Evolutionary conservation across 176 grass and related monocot genomes (phyloP).

Genomic region (Oryza meridionalis): DNA sequence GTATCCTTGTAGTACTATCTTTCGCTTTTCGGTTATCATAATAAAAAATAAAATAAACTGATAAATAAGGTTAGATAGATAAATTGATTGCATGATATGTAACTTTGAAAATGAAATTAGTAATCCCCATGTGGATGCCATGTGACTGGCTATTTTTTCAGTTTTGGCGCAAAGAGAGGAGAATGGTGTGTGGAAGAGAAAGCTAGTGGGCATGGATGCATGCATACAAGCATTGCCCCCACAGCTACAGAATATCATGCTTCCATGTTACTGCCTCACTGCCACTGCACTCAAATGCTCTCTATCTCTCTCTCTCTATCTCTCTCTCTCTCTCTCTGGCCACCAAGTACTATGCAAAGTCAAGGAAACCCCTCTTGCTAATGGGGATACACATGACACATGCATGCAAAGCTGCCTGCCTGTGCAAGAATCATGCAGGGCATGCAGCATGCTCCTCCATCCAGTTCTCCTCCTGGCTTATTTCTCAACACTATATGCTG

Average conservation of each 20-base stretch:
- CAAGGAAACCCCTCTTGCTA: slow-evolving; percentile 33
- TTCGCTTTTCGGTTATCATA: background rate
- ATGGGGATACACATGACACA: slow-evolving; percentile 40
- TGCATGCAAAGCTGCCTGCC: slow-evolving; percentile 37
- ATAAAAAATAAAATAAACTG: background rate
- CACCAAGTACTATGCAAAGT: slow-evolving; percentile 37
- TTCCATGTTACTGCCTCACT: slow-evolving; percentile 52
- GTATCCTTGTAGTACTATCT: no score
- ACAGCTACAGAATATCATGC: slow-evolving; percentile 39
- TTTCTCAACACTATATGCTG: background rate
- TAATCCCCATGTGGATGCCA: slow-evolving; percentile 45
- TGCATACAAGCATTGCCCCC: background rate
- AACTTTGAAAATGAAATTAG: background rate
- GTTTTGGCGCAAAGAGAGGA: slow-evolving; percentile 20
- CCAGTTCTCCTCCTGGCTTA: background rate
- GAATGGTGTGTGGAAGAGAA: slow-evolving; percentile 32
- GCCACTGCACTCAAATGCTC: slow-evolving; percentile 38
- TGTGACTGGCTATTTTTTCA: slow-evolving; percentile 27
- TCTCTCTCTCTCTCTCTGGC: background rate
- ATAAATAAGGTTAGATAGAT: no score
- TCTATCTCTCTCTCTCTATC: no score
- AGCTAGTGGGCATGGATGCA: slow-evolving; percentile 19
- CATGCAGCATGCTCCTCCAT: background rate
- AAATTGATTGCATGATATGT: background rate
- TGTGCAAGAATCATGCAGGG: slow-evolving; percentile 23